These are phyloP conservation scores for Ophidiomyces ophidiicola DNA, from an alignment of 2,329 filamentous ascomycete species.

Conservation along the genomic window DNA sequence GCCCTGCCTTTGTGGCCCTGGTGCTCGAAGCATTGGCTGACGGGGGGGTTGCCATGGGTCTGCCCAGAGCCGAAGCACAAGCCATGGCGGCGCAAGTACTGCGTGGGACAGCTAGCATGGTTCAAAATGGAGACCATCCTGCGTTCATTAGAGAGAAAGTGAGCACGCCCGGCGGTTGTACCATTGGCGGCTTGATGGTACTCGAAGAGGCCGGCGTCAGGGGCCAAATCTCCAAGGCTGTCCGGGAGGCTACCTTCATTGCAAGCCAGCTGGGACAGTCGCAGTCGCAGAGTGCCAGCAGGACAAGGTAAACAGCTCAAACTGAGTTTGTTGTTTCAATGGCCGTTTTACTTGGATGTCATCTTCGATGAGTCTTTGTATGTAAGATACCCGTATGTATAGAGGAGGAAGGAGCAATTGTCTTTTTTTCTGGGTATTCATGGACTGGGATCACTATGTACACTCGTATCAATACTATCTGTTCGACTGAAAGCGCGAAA, in stretches of 20 bases:
- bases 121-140: conserved; percentile 48
- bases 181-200: conserved; percentile 49
- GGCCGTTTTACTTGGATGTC: background rate
- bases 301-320: conserved; percentile 22
- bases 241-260: conserved; percentile 48
- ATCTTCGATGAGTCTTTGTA: background rate
- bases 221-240: conserved; percentile 43
- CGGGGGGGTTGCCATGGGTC: conserved; percentile 50
- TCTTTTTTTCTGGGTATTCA: background rate
- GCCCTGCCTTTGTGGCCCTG: conserved; percentile 49
- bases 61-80: conserved; percentile 48
- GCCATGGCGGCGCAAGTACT: conserved; percentile 52
- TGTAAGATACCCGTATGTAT: background rate
- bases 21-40: conserved; percentile 49
- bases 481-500: too few relatives aligned
- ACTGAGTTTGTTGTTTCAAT: too few relatives aligned
- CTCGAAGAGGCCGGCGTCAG: conserved; percentile 47
- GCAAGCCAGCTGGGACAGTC: conserved; percentile 45
- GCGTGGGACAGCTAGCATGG: conserved; percentile 46
- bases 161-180: conserved; percentile 50
- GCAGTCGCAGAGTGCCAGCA: conserved; percentile 38
- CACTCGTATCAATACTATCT: too few relatives aligned
- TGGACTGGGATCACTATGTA: too few relatives aligned
- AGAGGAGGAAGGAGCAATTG: background rate
- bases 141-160: conserved; percentile 49